phyloP scores from a whole-genome alignment of 1,139 yeast species.

The Chernovozyma sophiae-reginae region DNA sequence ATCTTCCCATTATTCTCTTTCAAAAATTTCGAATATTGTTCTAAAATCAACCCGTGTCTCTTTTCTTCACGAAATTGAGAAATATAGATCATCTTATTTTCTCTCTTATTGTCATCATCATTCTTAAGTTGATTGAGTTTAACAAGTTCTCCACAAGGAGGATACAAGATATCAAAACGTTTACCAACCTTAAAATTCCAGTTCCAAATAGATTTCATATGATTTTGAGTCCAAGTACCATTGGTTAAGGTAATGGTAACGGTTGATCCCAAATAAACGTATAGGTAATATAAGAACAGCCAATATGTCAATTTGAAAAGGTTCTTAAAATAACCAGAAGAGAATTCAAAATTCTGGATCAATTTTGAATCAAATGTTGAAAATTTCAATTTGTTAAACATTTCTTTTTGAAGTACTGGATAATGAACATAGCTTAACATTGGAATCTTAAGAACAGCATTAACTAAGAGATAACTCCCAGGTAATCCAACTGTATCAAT shows the following conservation, averaged over 20 bases:
- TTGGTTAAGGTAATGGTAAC: conserved; percentile 70
- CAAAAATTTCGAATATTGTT: conserved; percentile 57
- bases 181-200: conserved; percentile 21
- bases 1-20: conserved; percentile 15
- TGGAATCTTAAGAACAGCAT: conserved; percentile 59
- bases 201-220: conserved; percentile 62
- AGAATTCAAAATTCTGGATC: conserved; percentile 11
- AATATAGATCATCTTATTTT: conserved; percentile 62
- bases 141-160: conserved; percentile 64
- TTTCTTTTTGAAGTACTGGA: conserved; percentile 85
- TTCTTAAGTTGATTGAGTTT: conserved; percentile 1
- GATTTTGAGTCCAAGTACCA: conserved; percentile 88
- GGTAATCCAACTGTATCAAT: conserved; percentile 95
- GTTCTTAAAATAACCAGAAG: conserved; percentile 20
- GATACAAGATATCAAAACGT: conserved; percentile 57
- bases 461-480: conserved; percentile 60
- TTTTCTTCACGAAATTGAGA: conserved; percentile 98
- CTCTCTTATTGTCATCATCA: conserved; percentile 26
- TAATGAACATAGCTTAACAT: conserved; percentile 86
- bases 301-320: conserved; percentile 63
- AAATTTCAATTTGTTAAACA: conserved; percentile 59
- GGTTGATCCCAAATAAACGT: conserved; percentile 61
- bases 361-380: conserved; percentile 18
- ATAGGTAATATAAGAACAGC: conserved; percentile 58
- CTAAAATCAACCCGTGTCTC: conserved; percentile 69